phyloP scores from a whole-genome alignment of 2,329 filamentous ascomycete genomes.

The Ceratocystiopsis brevicomis region DNA sequence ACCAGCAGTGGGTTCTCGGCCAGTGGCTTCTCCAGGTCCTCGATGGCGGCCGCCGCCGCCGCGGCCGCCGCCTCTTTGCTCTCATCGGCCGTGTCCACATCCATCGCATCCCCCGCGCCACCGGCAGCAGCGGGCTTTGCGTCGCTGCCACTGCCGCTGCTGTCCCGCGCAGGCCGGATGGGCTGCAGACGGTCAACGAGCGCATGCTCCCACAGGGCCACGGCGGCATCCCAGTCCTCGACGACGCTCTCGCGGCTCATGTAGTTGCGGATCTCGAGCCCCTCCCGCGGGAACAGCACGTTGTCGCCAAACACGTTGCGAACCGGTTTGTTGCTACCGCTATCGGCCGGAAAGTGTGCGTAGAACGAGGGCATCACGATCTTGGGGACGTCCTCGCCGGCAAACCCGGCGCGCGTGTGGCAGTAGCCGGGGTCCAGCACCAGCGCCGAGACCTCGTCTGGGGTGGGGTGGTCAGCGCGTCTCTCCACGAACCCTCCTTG shows the following conservation, averaged over 20 bases:
- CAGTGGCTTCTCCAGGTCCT: slow-evolving; percentile 53
- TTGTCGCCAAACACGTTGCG: slow-evolving; percentile 74
- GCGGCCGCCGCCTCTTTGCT: slow-evolving; percentile 31
- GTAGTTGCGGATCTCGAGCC: slow-evolving; percentile 77
- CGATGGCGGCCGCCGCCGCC: slow-evolving; percentile 32
- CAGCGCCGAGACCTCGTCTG: slow-evolving; percentile 93
- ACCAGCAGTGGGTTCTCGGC: slow-evolving; percentile 81
- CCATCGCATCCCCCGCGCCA: slow-evolving; percentile 40
- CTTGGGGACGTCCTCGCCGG: slow-evolving; percentile 93
- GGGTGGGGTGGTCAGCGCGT: slow-evolving; percentile 2
- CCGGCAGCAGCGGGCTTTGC: slow-evolving; percentile 54
- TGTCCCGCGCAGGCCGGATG: slow-evolving; percentile 22
- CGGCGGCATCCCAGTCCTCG: slow-evolving; percentile 87
- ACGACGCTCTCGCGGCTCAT: slow-evolving; percentile 79
- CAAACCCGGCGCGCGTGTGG: slow-evolving; percentile 82
- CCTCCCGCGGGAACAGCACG: slow-evolving; percentile 55
- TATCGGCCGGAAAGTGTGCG: slow-evolving; percentile 30
- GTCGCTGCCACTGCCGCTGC: not conserved
- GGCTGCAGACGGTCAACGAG: slow-evolving; percentile 78
- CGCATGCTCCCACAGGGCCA: slow-evolving; percentile 80
- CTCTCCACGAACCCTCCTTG: not conserved
- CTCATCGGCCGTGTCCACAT: slow-evolving; percentile 37
- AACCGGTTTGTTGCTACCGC: slow-evolving; percentile 26
- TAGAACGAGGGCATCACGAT: slow-evolving; percentile 84
- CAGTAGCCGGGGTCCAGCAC: slow-evolving; percentile 91